Base-by-base conservation (phyloP, 1,139 yeast species). In the Scheffersomyces quercinus region DNA sequence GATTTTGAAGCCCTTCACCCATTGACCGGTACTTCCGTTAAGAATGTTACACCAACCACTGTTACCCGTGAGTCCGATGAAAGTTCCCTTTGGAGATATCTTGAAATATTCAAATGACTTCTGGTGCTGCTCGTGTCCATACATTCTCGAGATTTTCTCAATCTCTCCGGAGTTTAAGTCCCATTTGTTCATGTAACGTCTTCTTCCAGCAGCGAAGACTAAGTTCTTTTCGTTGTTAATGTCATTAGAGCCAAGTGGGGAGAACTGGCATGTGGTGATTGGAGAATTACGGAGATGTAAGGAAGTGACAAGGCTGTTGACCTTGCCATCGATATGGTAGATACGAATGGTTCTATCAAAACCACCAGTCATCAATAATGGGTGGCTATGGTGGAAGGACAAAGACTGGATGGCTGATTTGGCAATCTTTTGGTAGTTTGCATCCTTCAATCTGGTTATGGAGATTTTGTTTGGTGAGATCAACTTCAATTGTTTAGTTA, bases 171-270 rank as follows among this genome's bases (percentile, higher is more conserved):
- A 71, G 41, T 79, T 79, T 44, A 93, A 73, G 63, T 90, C 93
- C 96, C 98, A 91, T 44, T 89, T 83, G 65, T 87, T 88, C 88
- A 93, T 83, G 62, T 85, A 91, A 47, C 88, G 79, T 69, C 99
- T 82, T 69, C 97, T 82, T 47, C 99, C 99, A 47, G 88, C 96
- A 1, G 95, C 89, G 60, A 81, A 85, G 3, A 93, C 81, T 52
- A 68, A 48, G 45, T 64, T 68, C 38, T 79, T 75, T 8, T 46
- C 52, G 35, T 37, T 42, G 3, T 45, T 48, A 29, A 41, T 47
- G 45, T 71, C 73, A 50, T 78, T 81, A 50, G 70, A 71, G 12
- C 56, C 58, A 3, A 57, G 41, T 6, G 73, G 70, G 42, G 81
- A 81, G 62, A 88, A 89, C 47, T 72, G 68, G 36, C 96, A 91